Conservation (phyloP, 2,329 filamentous ascomycete genomes). For the Fusarium napiforme region DNA sequence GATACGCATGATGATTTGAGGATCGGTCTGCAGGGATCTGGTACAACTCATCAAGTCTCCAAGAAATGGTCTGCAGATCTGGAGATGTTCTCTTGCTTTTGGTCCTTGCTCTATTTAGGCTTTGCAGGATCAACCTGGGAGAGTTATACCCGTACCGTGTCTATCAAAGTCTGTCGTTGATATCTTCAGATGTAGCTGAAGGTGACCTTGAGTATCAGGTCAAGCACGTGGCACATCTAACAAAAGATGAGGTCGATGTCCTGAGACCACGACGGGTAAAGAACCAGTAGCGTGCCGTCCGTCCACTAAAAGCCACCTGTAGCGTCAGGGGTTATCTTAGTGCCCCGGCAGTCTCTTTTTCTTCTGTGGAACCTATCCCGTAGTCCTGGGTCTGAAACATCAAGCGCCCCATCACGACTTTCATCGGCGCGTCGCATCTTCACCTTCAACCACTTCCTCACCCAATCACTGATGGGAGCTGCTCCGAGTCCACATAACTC, state of each 20-base stretch:
- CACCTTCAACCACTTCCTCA: constrained; percentile 16
- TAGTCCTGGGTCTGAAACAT: constrained; percentile 42
- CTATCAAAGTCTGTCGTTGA: not conserved
- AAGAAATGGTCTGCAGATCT: constrained; percentile 12
- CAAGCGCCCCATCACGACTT: constrained; percentile 40
- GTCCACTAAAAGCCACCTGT: not conserved
- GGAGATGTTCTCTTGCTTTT: not conserved
- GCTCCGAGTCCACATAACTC: constrained; percentile 26
- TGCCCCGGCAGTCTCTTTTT: constrained; percentile 24
- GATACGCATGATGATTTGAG: constrained; percentile 23
- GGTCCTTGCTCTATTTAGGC: not conserved
- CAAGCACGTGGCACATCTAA: constrained; percentile 21
- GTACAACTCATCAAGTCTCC: constrained; percentile 14
- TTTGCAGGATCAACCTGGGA: constrained; percentile 6
- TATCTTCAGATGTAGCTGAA: not conserved
- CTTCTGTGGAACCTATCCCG: constrained; percentile 3
- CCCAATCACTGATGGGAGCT: constrained; percentile 38
- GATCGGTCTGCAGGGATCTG: constrained; percentile 32
- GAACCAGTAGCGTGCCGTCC: not conserved
- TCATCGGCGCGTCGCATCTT: constrained; percentile 43
- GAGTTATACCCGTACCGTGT: not conserved
- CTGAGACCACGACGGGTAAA: constrained; percentile 19
- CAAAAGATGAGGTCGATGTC: constrained; percentile 15
- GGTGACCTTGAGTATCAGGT: constrained; percentile 31
- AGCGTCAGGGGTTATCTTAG: constrained; percentile 30